Evolutionary conservation across 768 basidiomycete genomes (phyloP).

Genomic region (Chalciporus piperatus): DNA sequence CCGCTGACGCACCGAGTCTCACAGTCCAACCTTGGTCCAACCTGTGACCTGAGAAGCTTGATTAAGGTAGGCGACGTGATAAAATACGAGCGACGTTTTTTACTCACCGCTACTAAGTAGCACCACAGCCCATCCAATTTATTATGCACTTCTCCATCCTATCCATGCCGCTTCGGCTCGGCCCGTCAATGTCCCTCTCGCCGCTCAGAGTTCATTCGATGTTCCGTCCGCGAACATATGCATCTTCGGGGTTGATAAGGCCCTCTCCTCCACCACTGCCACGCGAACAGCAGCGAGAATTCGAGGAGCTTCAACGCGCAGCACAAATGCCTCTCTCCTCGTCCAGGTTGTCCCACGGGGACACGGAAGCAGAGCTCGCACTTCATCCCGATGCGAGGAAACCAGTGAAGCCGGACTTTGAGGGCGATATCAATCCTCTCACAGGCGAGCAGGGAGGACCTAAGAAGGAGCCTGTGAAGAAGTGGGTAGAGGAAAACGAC

Average conservation of each 20-base stretch:
- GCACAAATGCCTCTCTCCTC: slow-evolving; percentile 44
- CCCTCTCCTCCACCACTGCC: slow-evolving; percentile 80
- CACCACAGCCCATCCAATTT: not conserved
- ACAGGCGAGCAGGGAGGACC: slow-evolving; percentile 89
- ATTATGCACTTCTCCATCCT: not conserved
- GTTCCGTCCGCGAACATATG: slow-evolving; percentile 12
- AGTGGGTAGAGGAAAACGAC: slow-evolving; percentile 47
- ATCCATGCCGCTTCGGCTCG: not conserved
- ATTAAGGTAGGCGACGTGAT: not conserved
- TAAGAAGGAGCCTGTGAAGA: slow-evolving; percentile 75
- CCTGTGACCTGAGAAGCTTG: not conserved
- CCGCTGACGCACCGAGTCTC: no score
- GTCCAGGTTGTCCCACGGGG: slow-evolving; percentile 22
- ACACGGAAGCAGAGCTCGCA: slow-evolving; percentile 42
- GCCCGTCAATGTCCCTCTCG: not conserved
- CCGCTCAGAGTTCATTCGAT: not conserved
- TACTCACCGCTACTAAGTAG: not conserved
- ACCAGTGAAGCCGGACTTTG: slow-evolving; percentile 64
- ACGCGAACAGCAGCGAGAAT: slow-evolving; percentile 74
- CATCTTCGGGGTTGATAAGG: slow-evolving; percentile 42
- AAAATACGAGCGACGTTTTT: not conserved
- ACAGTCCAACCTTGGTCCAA: no score
- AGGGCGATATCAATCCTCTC: slow-evolving; percentile 74
- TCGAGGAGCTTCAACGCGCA: slow-evolving; percentile 75
- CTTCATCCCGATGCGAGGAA: slow-evolving; percentile 69